Evolutionary conservation across 768 basidiomycete genomes (phyloP), one percentile per base, ranked within the genome.

Genomic region (Leccinum pellstonianum): DNA sequence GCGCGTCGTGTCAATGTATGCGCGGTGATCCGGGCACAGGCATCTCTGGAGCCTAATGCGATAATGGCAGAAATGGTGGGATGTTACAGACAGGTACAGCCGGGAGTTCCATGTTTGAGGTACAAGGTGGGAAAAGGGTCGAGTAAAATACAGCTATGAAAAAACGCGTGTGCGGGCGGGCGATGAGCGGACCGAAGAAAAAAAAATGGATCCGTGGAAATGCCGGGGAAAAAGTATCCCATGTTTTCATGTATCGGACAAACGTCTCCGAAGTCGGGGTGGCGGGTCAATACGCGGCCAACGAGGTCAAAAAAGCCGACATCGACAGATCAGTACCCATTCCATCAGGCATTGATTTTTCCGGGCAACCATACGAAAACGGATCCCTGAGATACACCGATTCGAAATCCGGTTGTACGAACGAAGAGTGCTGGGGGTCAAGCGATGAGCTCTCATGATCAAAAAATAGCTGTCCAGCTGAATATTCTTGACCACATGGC

Each of bases 271-370:
- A 19, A 46, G 43, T 46, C 43, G 19, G 3, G 11, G 19, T 19
- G 43, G 25, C 17, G 54, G 21, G 52, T 71, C 73, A 73, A 53
- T 66, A 75, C 55, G 62, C 70, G 59, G 73, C 56, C 46, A 73
- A 38, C 47, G 73, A 66, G 55, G 72, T 64, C 61, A 73, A 68
- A 70, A 73, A 73, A 23, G 68, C 68, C 43, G 72, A 66, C 70
- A 73, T 70, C 37, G 72, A 62, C 57, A 68, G 56, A 43, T 73
- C 73, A 54, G 62, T 51, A 56, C 64, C 72, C 62, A 66, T 46
- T 11, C 43, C 59, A 60, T 61, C 51, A 38, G 67, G 56, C 5
- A 64, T 55, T 11, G 64, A 19, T 63, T 65, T 73, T 64, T 57
- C 66, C 33, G 72, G 55, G 50, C 59, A 64, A n/a, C 58, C 69